Evolutionary conservation across 805 yeast species (phyloP), one percentile per base, ranked within the genome.

Genomic region (Barnettozyma californica): DNA sequence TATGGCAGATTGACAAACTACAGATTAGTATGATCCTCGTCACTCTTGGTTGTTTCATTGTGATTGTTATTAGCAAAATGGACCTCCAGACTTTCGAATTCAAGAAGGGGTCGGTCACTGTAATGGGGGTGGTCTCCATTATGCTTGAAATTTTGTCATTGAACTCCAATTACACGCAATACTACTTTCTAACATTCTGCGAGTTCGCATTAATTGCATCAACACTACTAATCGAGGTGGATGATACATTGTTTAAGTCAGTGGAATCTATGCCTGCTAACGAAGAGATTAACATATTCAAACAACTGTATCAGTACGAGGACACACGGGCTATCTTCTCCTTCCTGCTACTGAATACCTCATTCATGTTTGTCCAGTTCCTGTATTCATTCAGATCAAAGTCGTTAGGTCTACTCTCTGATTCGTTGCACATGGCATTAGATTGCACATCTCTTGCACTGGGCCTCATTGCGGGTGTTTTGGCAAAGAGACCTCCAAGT

Each of bases 301-400:
- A 54, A 9, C 56, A 60, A 39, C 21, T 62, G 16, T 52, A 60
- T 41, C 31, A 36, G 35, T 73, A 84, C 48, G 71, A 75, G 43
- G 97, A 90, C 54, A 90, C 97, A 0, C 74, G 86, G 52, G 89
- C 96, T 11, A 94, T 94, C 27, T 91, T 94, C 66, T 84, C 88
- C 49, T 94, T 92, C 59, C 68, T 94, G 43, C 66, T 92, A 53
- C 74, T 94, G 51, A 94, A 94, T 66, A 81, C 95, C 11, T 78
- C 94, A 2, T 94, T 94, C 68, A 94, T 94, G 99, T 80, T 94
- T 59, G 83, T 94, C 37, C 99, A 94, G 68, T 74, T 94, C 54
- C 68, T 94, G 9, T 94, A 94, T 64, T 91, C 98, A 0, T 85
- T 94, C 68, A 76, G 95, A 52, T 90, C 98, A 1, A 91, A 87